Percentiles rank a stretch among this genome's conserved stretches.
These are phyloP conservation scores for Lumnitzera littorea DNA, from an alignment of 345 rosid genomes.

Conservation along the genomic window DNA sequence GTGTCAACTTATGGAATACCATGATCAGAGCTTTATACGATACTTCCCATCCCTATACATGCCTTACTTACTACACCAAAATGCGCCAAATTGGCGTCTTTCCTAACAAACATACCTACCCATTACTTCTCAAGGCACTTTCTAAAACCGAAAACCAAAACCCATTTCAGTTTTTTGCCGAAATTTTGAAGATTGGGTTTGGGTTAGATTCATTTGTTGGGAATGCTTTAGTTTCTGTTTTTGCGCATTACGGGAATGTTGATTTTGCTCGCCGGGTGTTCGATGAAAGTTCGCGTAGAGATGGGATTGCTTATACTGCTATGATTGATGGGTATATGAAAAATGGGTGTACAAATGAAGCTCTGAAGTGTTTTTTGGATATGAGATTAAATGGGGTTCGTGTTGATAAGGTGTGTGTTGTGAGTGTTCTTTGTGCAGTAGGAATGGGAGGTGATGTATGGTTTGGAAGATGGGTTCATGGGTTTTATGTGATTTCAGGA, in stretches of 20 bases:
- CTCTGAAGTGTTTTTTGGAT: conserved; percentile 15
- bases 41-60: conserved; percentile 10
- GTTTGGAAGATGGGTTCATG: conserved; percentile 32
- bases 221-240: no score
- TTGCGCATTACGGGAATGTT: no score
- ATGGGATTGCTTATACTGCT: background rate
- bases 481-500: conserved; percentile 18
- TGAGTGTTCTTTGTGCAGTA: conserved; percentile 21
- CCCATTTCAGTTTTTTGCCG: conserved; percentile 19
- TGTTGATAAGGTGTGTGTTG: conserved; percentile 21
- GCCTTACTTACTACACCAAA: conserved; percentile 13
- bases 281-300: no score
- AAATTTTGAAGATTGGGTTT: conserved; percentile 23
- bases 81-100: conserved; percentile 18
- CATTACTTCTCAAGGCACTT: conserved; percentile 25
- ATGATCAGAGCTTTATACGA: conserved; percentile 20
- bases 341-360: conserved; percentile 18
- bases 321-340: conserved; percentile 1
- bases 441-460: conserved; percentile 21
- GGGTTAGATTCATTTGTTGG: conserved; percentile 7
- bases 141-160: conserved; percentile 12
- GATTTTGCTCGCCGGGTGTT: no score
- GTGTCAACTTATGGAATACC: conserved; percentile 17
- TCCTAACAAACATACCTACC: conserved; percentile 24
- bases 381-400: conserved; percentile 16